Evolutionary conservation across 164 flowering plant genomes (phyloP), one percentile per base, ranked within the genome.

Genomic region (Malania oleifera): DNA sequence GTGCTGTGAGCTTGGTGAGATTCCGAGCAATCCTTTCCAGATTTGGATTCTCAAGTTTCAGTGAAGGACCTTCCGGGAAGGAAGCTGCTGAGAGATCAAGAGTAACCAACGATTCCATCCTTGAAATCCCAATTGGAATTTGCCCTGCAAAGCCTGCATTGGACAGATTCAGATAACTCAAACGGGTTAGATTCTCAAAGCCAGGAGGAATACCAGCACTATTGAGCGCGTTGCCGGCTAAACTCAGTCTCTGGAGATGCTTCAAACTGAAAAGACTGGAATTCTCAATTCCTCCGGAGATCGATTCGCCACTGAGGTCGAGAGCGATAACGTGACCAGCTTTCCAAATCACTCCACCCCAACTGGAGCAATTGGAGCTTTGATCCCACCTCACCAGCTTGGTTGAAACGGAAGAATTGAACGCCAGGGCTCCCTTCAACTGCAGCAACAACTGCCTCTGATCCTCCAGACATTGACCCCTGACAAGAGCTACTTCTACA

Each of bases 331-430:
- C 70, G 25, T 23, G 61, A 12, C 67, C 66, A 7, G 7, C 8
- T 4, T 74, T 70, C 23, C 84, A 77, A 5, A 10, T 57, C 5
- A 77, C 63, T 2, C 86, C 80, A 0, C 26, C 12, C 83, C 86
- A 82, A 1, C 0, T 0, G 38, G 77, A 76, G 55, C 76, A 77
- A 23, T 80, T 74, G 10, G 35, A 19, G 39, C 39, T 68, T n/a
- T 34, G 25, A 17, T 55, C 41, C 91, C 87, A 84, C 1, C 39
- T 26, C 2, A 28, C 52, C 49, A 71, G 64, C 29, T 66, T 73
- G 1, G 40, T 31, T 2, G 64, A 60, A 7, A 2, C 7, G 11
- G 56, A 0, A 38, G 52, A 0, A 50, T 29, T 29, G 29, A 60
- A 64, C 9, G 1, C 12, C 34, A 80, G 66, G 43, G 43, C 64